phyloP scores from a whole-genome alignment of 345 rosid species.

The Gossypium mustelinum region DNA sequence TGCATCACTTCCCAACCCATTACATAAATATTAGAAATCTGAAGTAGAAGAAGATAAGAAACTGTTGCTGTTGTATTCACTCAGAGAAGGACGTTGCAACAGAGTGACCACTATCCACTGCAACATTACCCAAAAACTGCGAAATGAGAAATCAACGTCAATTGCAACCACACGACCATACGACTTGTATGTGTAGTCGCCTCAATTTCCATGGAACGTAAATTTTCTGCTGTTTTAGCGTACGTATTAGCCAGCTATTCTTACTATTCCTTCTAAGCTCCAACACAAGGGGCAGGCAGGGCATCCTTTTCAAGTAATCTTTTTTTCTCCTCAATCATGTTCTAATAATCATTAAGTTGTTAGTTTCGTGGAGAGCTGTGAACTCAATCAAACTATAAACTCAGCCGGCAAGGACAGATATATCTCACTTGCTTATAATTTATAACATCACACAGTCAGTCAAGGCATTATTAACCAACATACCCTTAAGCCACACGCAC shows the following conservation, averaged over 20 bases:
- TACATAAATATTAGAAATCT: too few relatives aligned
- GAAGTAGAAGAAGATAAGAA: not conserved
- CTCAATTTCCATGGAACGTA: not conserved
- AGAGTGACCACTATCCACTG: not conserved
- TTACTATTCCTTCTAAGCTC: not conserved
- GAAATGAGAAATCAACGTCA: not conserved
- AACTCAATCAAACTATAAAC: not conserved
- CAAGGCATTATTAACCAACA: not conserved
- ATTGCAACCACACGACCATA: not conserved
- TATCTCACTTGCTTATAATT: not conserved
- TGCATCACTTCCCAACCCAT: not conserved
- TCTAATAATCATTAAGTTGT: not conserved
- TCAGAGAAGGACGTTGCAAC: conserved; percentile 6
- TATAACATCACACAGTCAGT: not conserved
- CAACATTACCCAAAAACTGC: not conserved
- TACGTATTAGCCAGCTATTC: not conserved
- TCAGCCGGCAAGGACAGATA: not conserved
- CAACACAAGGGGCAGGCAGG: not conserved
- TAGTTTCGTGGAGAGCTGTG: not conserved
- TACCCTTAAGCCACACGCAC: not conserved
- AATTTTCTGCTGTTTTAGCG: not conserved
- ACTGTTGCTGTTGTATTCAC: not conserved
- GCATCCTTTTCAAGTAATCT: not conserved
- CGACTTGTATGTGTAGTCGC: not conserved
- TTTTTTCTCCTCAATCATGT: not conserved